Evolutionary conservation across 257 asterid species (phyloP).

Genomic region (Plantago ovata): DNA sequence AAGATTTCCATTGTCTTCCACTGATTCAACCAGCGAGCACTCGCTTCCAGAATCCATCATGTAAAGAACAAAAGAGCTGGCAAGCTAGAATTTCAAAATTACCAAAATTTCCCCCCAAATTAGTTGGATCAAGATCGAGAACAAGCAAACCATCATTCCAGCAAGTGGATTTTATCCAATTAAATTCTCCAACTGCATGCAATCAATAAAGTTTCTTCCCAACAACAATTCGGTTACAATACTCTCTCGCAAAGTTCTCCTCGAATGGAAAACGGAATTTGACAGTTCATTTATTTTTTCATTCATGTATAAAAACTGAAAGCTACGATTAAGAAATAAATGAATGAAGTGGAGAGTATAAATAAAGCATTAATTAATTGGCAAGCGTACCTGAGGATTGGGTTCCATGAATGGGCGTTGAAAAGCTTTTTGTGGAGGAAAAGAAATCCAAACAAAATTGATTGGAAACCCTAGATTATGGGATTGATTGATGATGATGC

Average conservation of each 20-base stretch:
- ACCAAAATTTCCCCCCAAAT: conserved; percentile 8
- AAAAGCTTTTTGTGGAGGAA: conserved; percentile 18
- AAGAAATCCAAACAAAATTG: conserved; percentile 13
- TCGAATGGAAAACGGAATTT: conserved; percentile 1
- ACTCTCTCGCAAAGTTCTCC: too few species aligned
- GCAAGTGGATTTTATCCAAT: conserved; percentile 33
- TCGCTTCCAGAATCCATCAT: conserved; percentile 65
- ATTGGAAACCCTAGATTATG: conserved; percentile 28
- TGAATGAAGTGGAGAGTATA: conserved; percentile 11
- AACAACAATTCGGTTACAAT: not conserved
- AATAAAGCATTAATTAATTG: conserved; percentile 27
- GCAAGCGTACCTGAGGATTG: conserved; percentile 40
- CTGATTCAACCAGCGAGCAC: conserved; percentile 39
- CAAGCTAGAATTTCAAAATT: conserved; percentile 5
- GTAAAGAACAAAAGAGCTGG: not conserved
- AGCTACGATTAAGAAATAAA: not conserved
- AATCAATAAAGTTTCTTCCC: not conserved
- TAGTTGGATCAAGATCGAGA: conserved; percentile 69
- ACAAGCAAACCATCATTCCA: conserved; percentile 54
- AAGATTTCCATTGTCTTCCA: conserved; percentile 42
- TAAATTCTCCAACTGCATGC: not conserved
- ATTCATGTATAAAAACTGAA: too few species aligned
- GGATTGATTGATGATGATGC: not conserved
- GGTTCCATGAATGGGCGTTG: conserved; percentile 32
- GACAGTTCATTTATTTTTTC: not conserved